Evolutionary conservation across 805 yeast species (phyloP).

Genomic region (Ogataea philodendri): DNA sequence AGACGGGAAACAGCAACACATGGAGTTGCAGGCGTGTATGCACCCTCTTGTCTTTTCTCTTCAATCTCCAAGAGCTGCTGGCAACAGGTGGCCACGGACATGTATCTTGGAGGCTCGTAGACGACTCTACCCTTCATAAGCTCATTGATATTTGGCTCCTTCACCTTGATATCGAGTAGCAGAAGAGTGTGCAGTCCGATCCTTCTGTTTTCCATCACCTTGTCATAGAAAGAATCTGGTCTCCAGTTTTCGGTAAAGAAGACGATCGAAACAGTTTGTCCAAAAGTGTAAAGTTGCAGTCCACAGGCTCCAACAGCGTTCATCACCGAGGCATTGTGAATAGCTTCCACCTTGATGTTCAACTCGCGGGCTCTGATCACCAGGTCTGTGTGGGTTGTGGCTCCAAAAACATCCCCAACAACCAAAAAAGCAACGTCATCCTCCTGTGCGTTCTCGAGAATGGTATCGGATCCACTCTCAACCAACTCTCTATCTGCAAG

Average conservation of each 20-base stretch:
- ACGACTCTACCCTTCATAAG: slow-evolving; percentile 89
- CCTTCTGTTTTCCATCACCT: slow-evolving; percentile 82
- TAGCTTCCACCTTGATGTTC: slow-evolving; percentile 71
- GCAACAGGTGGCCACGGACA: slow-evolving; percentile 89
- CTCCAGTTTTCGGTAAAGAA: slow-evolving; percentile 95
- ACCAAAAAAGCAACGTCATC: slow-evolving; percentile 93
- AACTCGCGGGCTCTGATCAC: slow-evolving; percentile 87
- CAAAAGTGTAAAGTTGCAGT: slow-evolving; percentile 88
- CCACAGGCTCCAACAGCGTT: slow-evolving; percentile 99
- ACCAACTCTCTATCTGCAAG: slow-evolving; percentile 95
- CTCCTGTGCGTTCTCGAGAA: slow-evolving; percentile 68
- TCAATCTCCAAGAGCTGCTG: slow-evolving; percentile 86
- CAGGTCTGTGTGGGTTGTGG: slow-evolving; percentile 95
- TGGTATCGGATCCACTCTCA: slow-evolving; percentile 82
- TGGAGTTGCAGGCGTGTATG: slow-evolving; percentile 84
- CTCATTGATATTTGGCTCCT: slow-evolving; percentile 93
- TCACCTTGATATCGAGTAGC: slow-evolving; percentile 88
- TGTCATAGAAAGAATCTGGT: slow-evolving; percentile 92
- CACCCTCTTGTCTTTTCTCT: slow-evolving; percentile 68
- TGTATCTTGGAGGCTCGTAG: slow-evolving; percentile 96
- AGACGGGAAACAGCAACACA: slow-evolving; percentile 90
- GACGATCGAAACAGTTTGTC: slow-evolving; percentile 95
- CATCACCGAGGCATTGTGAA: slow-evolving; percentile 97
- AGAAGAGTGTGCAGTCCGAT: slow-evolving; percentile 90
- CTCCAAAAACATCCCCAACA: slow-evolving; percentile 97